These are phyloP conservation scores for Phytopythium mirpurense DNA, from an alignment of 352 stramenopile species.

Conservation along the genomic window DNA sequence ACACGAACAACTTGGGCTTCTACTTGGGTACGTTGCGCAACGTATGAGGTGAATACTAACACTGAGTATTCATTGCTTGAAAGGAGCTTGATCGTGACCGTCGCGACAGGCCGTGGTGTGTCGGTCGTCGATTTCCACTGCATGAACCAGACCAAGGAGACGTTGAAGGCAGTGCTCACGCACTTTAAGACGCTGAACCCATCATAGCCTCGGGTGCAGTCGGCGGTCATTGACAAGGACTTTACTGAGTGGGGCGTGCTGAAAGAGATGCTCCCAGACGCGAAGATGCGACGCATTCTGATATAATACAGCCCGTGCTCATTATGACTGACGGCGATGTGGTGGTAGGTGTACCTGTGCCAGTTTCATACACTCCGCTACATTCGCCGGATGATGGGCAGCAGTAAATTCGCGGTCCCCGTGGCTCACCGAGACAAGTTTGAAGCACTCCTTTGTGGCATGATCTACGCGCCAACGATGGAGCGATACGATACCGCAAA, in stretches of 20 bases:
- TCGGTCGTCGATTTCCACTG: constrained; percentile 8
- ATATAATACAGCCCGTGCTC: constrained; percentile 2
- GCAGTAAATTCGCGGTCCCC: too few species aligned
- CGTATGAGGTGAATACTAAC: too few species aligned
- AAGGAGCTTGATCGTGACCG: constrained; percentile 6
- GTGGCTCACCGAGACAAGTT: too few species aligned
- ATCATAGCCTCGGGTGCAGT: constrained; percentile 1
- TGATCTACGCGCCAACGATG: too few species aligned
- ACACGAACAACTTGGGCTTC: not conserved
- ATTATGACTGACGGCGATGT: too few species aligned
- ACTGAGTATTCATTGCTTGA: not conserved
- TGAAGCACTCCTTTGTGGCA: too few species aligned
- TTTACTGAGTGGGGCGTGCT: constrained; percentile 11
- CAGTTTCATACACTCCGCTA: too few species aligned
- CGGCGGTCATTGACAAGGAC: constrained; percentile 12
- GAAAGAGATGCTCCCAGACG: constrained; percentile 1
- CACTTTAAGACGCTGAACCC: constrained; percentile 9
- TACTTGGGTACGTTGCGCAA: not conserved
- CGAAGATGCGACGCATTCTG: not conserved
- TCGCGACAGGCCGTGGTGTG: constrained; percentile 7
- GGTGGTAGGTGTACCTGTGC: too few species aligned
- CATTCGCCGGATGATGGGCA: too few species aligned
- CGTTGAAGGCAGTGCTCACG: constrained; percentile 4
- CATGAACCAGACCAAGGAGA: constrained; percentile 4
- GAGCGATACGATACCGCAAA: not conserved